Base-by-base conservation (phyloP, 176 grass and related monocot genomes). In the Cocos nucifera region DNA sequence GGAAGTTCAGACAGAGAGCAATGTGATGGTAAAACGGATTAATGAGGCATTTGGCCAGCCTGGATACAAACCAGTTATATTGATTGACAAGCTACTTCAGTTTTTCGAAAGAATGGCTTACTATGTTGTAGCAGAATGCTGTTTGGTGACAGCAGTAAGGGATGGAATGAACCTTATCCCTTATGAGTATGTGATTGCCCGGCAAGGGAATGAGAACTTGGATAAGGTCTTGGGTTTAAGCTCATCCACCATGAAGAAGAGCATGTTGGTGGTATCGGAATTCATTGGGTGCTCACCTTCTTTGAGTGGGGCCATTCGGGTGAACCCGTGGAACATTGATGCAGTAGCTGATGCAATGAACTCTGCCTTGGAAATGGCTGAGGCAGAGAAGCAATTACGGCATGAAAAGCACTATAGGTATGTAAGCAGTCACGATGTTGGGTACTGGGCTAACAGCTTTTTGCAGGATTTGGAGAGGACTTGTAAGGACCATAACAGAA, bases 161-260 rank as follows among this genome's bases (percentile, higher is more conserved):
- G 91, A 95, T 75, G 91, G 91, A 22, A 95, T 95, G 91, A 95
- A 95, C 61, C 86, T 95, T 30, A 90, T 95, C 50, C 91, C 91
- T 0, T 95, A 95, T 0, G 91, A 95, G 76, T 95, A 95, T 10
- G 59, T 95, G 19, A 89, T 95, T 56, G 86, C 91, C 17, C 75
- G 91, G 19, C 80, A 95, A 29, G 91, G 91, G 44, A 90, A 95
- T 58, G 83, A 87, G 3, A 76, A 55, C 19, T 70, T 95, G 4
- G 86, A 95, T 64, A 70, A 69, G 29, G 85, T 82, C 17, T 69
- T 90, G 3, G 86, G 86, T 19, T 75, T 85, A 20, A 64, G 59
- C 29, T 73, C 59, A 0, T 79, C 59, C 3, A 57, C 73, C 9
- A 59, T 56, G 48, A 95, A 95, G 79, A 95, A 95, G 75, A 87